Evolutionary conservation across 2,329 filamentous ascomycete species (phyloP).

Genomic region (Penicillium sp.): DNA sequence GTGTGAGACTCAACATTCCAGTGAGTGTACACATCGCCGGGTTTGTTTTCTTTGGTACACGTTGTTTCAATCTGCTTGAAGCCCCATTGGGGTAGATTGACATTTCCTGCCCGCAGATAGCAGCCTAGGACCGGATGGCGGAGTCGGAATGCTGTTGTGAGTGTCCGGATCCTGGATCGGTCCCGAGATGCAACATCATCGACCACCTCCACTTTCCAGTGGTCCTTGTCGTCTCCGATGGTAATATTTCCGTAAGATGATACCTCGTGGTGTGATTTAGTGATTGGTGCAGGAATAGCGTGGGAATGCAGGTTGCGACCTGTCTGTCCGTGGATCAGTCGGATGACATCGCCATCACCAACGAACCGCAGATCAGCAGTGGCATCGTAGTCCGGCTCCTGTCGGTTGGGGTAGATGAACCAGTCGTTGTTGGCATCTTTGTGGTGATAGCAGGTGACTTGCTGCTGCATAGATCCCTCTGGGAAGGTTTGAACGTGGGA

Average conservation of each 20-base stretch:
- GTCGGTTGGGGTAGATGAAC: conserved; percentile 95
- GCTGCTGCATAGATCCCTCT: conserved; percentile 89
- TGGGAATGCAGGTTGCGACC: conserved; percentile 97
- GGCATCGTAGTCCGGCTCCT: conserved; percentile 68
- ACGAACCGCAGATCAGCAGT: conserved; percentile 73
- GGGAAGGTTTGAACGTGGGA: conserved; percentile 96
- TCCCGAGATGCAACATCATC: conserved; percentile 85
- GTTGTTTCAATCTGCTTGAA: conserved; percentile 99
- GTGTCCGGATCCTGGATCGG: conserved; percentile 78
- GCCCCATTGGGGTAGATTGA: conserved; percentile 97
- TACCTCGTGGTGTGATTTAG: conserved; percentile 87
- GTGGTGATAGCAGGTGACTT: conserved; percentile 99
- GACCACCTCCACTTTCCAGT: conserved; percentile 92
- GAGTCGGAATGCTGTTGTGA: conserved; percentile 90
- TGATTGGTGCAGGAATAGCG: conserved; percentile 80
- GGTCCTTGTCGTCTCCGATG: conserved; percentile 94
- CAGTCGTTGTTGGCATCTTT: conserved; percentile 99
- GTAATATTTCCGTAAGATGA: conserved; percentile 95
- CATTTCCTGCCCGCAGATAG: conserved; percentile 91
- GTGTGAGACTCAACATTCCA: conserved; percentile 97
- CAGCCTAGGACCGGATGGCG: conserved; percentile 80
- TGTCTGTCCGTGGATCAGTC: conserved; percentile 90
- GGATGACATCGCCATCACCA: conserved; percentile 73
- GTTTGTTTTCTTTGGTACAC: conserved; percentile 89
- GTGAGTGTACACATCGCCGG: conserved; percentile 90